Percentiles rank a stretch among this genome's conserved stretches.
Conservation (phyloP, 2,329 filamentous ascomycete genomes). For the Chaetothyriales sp. region DNA sequence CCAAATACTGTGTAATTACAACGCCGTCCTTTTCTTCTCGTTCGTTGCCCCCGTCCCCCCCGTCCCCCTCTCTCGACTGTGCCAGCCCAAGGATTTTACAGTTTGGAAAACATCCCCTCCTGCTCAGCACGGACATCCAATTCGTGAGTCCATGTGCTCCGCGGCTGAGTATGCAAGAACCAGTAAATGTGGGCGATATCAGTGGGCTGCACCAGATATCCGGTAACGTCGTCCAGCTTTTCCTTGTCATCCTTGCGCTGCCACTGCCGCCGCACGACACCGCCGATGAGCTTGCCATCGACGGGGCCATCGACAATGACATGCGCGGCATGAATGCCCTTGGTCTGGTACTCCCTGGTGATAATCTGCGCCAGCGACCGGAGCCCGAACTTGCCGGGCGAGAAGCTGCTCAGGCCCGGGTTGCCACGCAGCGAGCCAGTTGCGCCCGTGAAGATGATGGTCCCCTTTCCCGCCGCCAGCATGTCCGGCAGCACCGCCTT, state of each 20-base stretch:
- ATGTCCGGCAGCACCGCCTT: conserved; percentile 13
- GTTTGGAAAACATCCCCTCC: conserved; percentile 13
- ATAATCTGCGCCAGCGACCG: conserved; percentile 36
- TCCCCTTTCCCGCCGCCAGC: conserved; percentile 10
- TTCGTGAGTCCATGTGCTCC: conserved; percentile 39
- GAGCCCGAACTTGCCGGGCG: conserved; percentile 29
- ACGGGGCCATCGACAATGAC: conserved; percentile 40
- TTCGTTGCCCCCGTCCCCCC: no score
- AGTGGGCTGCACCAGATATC: conserved; percentile 5
- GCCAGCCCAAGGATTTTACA: not conserved
- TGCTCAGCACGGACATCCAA: conserved; percentile 32
- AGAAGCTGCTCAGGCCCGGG: conserved; percentile 11
- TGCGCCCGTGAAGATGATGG: conserved; percentile 11
- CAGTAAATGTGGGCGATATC: conserved; percentile 43
- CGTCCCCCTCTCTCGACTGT: not conserved
- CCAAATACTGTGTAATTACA: not conserved
- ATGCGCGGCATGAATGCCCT: conserved; percentile 42
- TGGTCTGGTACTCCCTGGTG: conserved; percentile 39
- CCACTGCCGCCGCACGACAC: conserved; percentile 10
- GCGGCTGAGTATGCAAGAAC: conserved; percentile 38
- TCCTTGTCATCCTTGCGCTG: conserved; percentile 3
- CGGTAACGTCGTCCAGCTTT: conserved; percentile 9
- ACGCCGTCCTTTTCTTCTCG: not conserved
- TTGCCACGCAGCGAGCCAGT: conserved; percentile 11
- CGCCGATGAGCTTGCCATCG: conserved; percentile 26